Evolutionary conservation across 163 green algal genomes (phyloP).

Genomic region (Scenedesmus sp.): DNA sequence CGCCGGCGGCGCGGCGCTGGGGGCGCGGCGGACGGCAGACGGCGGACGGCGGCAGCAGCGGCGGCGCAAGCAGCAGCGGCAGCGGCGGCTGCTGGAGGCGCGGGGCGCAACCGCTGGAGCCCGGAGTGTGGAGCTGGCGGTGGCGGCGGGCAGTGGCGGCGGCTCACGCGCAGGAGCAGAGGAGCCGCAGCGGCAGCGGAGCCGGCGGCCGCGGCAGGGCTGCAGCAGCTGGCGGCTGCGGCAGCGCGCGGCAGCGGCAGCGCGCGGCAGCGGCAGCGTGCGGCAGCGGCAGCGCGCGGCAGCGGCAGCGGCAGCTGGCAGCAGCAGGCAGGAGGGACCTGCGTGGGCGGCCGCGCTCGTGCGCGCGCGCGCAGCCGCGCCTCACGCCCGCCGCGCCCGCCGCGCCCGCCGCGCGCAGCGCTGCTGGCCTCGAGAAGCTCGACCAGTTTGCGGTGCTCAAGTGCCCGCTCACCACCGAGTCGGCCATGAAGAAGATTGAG

Average conservation of each 20-base stretch:
- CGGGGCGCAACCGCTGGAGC: neutral
- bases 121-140: neutral
- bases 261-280: too few species aligned
- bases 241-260: too few species aligned
- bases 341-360: too few species aligned
- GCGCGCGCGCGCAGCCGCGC: too few species aligned
- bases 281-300: too few species aligned
- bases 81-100: neutral
- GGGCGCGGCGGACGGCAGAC: too few species aligned
- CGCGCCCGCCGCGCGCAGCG: conserved; percentile 59
- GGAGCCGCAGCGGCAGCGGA: neutral
- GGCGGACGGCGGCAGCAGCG: neutral
- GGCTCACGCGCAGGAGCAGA: neutral
- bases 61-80: neutral
- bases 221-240: too few species aligned
- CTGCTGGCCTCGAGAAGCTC: conserved; percentile 75
- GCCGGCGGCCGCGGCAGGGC: neutral
- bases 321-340: too few species aligned
- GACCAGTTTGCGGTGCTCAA: conserved; percentile 95
- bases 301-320: neutral
- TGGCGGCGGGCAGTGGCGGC: neutral
- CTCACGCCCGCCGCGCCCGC: neutral
- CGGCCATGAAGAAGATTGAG: conserved; percentile 99
- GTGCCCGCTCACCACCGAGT: conserved; percentile 98
- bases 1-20: neutral